Evolutionary conservation across 164 flowering plant species (phyloP).

Genomic region (Buxus sempervirens): DNA sequence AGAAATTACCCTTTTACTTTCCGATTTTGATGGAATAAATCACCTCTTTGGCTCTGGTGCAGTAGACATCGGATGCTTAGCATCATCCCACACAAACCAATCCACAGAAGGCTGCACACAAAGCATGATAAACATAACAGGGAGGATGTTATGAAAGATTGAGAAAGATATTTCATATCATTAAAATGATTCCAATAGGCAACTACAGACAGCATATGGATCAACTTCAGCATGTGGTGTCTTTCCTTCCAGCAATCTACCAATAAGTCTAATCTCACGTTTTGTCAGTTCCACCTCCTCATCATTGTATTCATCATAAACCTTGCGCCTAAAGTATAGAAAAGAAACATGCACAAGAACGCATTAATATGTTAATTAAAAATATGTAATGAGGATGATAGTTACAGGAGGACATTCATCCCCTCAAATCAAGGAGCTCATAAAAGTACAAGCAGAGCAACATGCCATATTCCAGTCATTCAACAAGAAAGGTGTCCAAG

Average conservation of each 20-base stretch:
- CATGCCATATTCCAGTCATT: no score
- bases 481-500: no score
- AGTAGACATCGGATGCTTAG: conserved; percentile 79
- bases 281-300: conserved; percentile 82
- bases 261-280: conserved; percentile 49
- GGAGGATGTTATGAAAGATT: not conserved
- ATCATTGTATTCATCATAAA: conserved; percentile 83
- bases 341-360: not conserved
- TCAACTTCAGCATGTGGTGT: conserved; percentile 94
- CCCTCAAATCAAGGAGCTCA: not conserved
- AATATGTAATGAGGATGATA: not conserved
- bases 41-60: conserved; percentile 98
- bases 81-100: conserved; percentile 75
- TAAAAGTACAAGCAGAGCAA: not conserved
- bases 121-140: not conserved
- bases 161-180: not conserved
- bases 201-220: conserved; percentile 61
- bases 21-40: conserved; percentile 91
- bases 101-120: conserved; percentile 77
- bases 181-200: not conserved
- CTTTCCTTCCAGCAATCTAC: conserved; percentile 58
- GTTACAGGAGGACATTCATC: not conserved
- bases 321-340: conserved; percentile 64
- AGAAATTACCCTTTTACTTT: conserved; percentile 62
- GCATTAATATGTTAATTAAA: not conserved